Conservation (phyloP, 345 rosid species). For the Populus davidiana region DNA sequence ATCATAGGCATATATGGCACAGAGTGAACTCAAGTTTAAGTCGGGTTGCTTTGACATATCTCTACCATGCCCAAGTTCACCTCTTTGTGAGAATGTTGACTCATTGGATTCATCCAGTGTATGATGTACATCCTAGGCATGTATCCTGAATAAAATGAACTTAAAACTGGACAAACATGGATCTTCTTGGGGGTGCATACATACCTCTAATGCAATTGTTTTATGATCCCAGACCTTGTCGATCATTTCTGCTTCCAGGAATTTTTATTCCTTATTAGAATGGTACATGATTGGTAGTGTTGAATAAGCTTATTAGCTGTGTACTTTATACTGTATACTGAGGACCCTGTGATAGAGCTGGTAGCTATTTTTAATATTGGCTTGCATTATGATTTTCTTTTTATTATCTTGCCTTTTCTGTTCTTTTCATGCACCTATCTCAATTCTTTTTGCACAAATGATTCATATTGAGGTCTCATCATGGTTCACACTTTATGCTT, state of each 20-base stretch:
- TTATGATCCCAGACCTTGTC: not conserved
- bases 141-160: not conserved
- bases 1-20: not conserved
- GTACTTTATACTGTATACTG: not conserved
- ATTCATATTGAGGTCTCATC: no score
- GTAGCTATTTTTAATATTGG: not conserved
- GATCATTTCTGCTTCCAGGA: not conserved
- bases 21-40: not conserved
- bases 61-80: not conserved
- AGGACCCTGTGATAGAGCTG: not conserved
- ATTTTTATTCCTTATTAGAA: not conserved
- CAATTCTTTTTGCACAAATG: not conserved
- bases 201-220: not conserved
- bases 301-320: not conserved
- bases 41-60: not conserved
- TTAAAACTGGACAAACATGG: not conserved
- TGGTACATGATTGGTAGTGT: not conserved
- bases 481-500: not conserved
- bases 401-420: not conserved
- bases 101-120: not conserved
- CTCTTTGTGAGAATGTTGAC: not conserved
- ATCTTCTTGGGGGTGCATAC: not conserved
- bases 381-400: not conserved
- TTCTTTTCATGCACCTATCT: not conserved
- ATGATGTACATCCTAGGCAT: not conserved